Evolutionary conservation across 495 filamentous ascomycete genomes (phyloP), one percentile per base, ranked within the genome.

Genomic region (Annulohypoxylon nitens): DNA sequence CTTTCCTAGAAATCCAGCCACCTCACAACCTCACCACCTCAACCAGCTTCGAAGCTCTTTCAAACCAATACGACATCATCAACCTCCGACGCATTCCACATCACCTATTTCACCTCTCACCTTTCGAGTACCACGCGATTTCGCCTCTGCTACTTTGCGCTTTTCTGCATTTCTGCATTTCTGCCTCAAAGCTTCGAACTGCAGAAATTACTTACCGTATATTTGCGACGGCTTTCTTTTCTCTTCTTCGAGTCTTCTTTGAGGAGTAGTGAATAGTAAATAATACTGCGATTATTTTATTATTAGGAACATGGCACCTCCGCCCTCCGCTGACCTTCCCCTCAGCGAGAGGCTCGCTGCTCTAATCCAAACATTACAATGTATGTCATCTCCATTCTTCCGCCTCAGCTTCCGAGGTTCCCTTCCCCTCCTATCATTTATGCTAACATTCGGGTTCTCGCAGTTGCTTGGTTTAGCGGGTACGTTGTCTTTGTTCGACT

Each of bases 331-430:
- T 20, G 87, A 84, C 70, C 76, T 92, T 84, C 91, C 93, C 78
- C 85, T 97, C 70, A 75, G 79, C 74, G 89, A 97, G 81, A 88
- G 95, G 79, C 80, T 97, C 51, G 81, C 92, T 75, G 84, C 86
- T 68, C 84, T 98, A 61, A 94, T 90, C 50, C 89, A 96, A 78
- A 98, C 95, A 30, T 85, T 98, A 64, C 95, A 98, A 80, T 90
- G 92, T 94, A 87, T 76, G 91, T 88, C 60, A 78, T 69, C 43
- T 36, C 47, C 57, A 47, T 36, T 41, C 7, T 58, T 16, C 36
- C 23, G 47, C 62, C 30, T n/a, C 20, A 67, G 54, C 37, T 18
- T 60, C 54, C 60, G 16, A 47, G 10, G 36, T 39, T 23, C 10
- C n/a, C n/a, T 61, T 54, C 34, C 64, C 37, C 43, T 39, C 57